phyloP scores from a whole-genome alignment of 2,329 filamentous ascomycete species.

The Hypomyces rosellus region DNA sequence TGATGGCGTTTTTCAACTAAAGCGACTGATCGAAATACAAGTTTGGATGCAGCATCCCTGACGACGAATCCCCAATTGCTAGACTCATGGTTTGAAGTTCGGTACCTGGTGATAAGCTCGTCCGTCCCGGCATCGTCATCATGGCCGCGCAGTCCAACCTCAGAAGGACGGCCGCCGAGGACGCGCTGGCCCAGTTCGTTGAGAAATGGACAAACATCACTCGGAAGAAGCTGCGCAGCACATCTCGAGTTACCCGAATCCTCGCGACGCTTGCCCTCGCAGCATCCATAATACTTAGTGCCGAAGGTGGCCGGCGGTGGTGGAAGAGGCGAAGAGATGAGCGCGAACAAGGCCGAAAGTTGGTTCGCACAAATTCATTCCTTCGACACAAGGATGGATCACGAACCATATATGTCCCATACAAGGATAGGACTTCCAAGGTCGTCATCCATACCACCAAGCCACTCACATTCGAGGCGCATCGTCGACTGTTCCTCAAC shows the following conservation, averaged over 20 bases:
- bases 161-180: conserved; percentile 56
- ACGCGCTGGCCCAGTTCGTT: conserved; percentile 59
- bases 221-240: conserved; percentile 50
- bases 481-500: conserved; percentile 86
- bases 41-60: no score
- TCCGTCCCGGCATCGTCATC: conserved; percentile 9
- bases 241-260: conserved; percentile 65
- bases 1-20: no score
- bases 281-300: conserved; percentile 70
- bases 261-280: conserved; percentile 70
- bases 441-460: conserved; percentile 90
- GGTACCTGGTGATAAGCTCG: conserved; percentile 5
- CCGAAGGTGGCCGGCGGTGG: conserved; percentile 72
- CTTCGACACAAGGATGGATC: conserved; percentile 91
- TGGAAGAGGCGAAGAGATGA: conserved; percentile 70
- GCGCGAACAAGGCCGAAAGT: conserved; percentile 71
- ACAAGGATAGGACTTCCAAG: conserved; percentile 80
- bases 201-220: conserved; percentile 52
- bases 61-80: no score
- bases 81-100: conserved; percentile 1
- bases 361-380: conserved; percentile 87
- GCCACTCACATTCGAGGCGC: conserved; percentile 89
- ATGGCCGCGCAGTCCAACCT: conserved; percentile 92
- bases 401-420: conserved; percentile 89
- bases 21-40: no score